Evolutionary conservation across 2,329 filamentous ascomycete genomes (phyloP).

Genomic region (Aspergillus texensis): DNA sequence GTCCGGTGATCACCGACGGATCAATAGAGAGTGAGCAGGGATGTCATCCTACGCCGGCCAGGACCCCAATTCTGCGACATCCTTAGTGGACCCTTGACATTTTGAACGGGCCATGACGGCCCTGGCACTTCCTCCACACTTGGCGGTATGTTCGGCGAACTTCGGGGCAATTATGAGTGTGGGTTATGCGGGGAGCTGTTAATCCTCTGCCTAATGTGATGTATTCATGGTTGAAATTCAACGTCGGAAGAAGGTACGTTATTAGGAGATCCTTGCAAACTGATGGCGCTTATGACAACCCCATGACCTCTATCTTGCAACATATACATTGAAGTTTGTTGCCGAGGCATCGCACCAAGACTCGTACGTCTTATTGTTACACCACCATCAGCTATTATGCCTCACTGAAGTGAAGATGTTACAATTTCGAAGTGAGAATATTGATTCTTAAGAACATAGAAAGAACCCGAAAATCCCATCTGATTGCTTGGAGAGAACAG

Average conservation of each 20-base stretch:
- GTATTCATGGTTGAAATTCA: background rate
- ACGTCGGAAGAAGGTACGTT: background rate
- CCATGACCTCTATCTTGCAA: background rate
- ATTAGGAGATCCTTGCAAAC: background rate
- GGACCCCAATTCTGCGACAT: background rate
- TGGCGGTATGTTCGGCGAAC: background rate
- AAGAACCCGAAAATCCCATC: background rate
- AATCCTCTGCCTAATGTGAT: background rate
- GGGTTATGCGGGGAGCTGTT: background rate
- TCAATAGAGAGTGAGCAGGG: background rate
- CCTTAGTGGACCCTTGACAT: background rate
- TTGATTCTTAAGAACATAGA: background rate
- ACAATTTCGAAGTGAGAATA: too few relatives aligned
- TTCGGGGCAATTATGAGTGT: background rate
- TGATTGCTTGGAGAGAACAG: too few relatives aligned
- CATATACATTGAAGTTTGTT: background rate
- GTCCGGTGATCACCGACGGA: background rate
- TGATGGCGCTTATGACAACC: background rate
- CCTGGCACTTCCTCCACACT: background rate
- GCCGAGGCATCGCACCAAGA: background rate
- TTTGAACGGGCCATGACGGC: background rate
- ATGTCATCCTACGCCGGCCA: background rate
- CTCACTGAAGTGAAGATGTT: background rate
- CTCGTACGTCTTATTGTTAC: fast-evolving
- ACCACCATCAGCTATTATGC: background rate